Conservation (phyloP, 805 yeast genomes). For the Kodamaea neixiangensis region DNA sequence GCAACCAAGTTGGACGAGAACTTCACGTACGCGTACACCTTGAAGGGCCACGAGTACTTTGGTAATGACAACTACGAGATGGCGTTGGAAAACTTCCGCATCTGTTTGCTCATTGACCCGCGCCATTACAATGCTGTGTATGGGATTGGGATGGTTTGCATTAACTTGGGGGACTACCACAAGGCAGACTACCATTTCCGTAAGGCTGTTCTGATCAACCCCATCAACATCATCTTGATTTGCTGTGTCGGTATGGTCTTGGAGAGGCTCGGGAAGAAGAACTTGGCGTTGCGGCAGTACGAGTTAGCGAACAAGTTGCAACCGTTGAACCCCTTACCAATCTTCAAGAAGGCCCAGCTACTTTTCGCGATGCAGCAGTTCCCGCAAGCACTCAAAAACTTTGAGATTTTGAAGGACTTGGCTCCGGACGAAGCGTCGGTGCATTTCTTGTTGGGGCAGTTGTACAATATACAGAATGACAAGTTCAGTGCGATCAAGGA, state of each 20-base stretch:
- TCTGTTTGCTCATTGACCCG: slow-evolving; percentile 73
- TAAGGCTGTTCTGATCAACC: slow-evolving; percentile 86
- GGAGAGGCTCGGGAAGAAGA: slow-evolving; percentile 69
- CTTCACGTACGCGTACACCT: slow-evolving; percentile 86
- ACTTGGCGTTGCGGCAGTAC: slow-evolving; percentile 77
- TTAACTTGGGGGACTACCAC: slow-evolving; percentile 79
- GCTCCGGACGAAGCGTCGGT: slow-evolving; percentile 97
- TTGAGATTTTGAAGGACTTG: slow-evolving; percentile 67
- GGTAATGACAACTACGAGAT: slow-evolving; percentile 87
- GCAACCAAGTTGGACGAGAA: slow-evolving; percentile 68
- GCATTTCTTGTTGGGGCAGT: slow-evolving; percentile 84
- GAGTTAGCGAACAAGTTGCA: slow-evolving; percentile 81
- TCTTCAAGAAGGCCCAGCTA: slow-evolving; percentile 85
- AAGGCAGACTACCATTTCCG: slow-evolving; percentile 86
- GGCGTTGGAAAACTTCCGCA: slow-evolving; percentile 81
- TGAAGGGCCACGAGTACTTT: slow-evolving; percentile 90
- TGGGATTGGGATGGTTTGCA: slow-evolving; percentile 92
- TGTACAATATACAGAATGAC: slow-evolving; percentile 74
- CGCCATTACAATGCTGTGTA: slow-evolving; percentile 93
- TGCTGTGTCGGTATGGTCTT: slow-evolving; percentile 94
- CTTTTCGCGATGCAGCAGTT: slow-evolving; percentile 71
- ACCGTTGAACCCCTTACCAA: slow-evolving; percentile 81
- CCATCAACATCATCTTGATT: slow-evolving; percentile 82
- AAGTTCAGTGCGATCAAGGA: slow-evolving; percentile 79
- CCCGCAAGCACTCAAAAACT: slow-evolving; percentile 69